phyloP scores from a whole-genome alignment of 192 early-diverging fungal species.

The Cladochytrium replicatum region DNA sequence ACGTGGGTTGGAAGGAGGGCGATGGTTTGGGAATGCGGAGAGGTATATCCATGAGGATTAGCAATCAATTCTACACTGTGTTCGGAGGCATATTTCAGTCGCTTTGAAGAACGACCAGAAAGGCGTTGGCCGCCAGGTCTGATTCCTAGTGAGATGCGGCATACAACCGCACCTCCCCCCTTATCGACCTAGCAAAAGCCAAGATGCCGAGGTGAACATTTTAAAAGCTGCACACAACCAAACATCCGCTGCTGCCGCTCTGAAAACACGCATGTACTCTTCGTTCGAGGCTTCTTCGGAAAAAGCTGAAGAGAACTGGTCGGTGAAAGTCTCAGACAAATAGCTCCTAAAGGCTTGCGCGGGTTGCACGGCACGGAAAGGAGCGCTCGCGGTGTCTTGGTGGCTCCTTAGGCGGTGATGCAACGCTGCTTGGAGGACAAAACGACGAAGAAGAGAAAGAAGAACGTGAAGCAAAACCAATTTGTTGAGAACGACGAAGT shows the following conservation, averaged over 20 bases:
- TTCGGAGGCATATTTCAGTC: constrained; percentile 71
- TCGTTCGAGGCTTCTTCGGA: constrained; percentile 3
- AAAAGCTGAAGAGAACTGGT: constrained; percentile 58
- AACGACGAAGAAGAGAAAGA: constrained; percentile 17
- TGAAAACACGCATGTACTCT: background rate
- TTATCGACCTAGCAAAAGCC: constrained; percentile 18
- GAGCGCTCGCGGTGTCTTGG: constrained; percentile 72
- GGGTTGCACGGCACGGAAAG: constrained; percentile 82
- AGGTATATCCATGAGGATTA: constrained; percentile 10
- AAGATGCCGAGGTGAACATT: constrained; percentile 24
- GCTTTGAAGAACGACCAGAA: constrained; percentile 75
- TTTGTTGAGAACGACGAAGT: too few species aligned
- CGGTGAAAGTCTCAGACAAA: constrained; percentile 67
- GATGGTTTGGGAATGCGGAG: constrained; percentile 36
- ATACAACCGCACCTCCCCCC: constrained; percentile 3
- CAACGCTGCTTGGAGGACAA: constrained; percentile 4
- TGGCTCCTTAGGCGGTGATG: constrained; percentile 52
- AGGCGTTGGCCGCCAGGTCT: constrained; percentile 70
- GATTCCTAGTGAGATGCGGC: constrained; percentile 65
- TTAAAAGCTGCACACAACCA: constrained; percentile 4
- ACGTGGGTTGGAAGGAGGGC: constrained; percentile 76
- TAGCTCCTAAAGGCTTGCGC: constrained; percentile 88
- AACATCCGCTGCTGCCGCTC: constrained; percentile 1
- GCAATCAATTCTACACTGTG: constrained; percentile 43
- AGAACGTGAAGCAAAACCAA: too few species aligned